Base-by-base conservation (phyloP, 2,329 filamentous ascomycete genomes). In the Xylaria arbuscula region DNA sequence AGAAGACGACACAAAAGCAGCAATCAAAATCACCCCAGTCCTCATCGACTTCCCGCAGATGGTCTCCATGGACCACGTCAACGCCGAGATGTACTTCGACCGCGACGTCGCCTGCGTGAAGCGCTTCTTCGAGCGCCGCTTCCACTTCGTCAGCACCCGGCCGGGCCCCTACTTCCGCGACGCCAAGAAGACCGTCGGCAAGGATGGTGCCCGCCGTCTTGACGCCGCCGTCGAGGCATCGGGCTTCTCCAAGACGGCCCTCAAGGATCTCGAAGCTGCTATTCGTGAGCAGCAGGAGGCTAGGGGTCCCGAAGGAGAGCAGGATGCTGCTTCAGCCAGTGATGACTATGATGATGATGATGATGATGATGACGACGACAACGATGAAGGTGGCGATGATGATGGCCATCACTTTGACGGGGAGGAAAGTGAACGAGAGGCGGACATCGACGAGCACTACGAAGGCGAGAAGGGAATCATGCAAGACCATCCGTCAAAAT, bases 21-120 rank as follows among this genome's bases (percentile, higher is more conserved):
- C 40, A 45, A n/a, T 72, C 6, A 67, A 68, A 38, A 83, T 97
- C 32, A 89, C 88, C 7, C 96, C 96, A 0, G 88, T 98, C 62
- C 83, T 99, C 54, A 99, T 99, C 75, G 97, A 99, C 82, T 99
- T 99, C 77, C 96, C 96, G 0, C 96, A 99, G 79, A 98, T 98
- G 92, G 89, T 99, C 1, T 98, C 95, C 0, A 93, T 97, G 78
- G 93, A 97, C 74, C 96, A 99, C 78, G 82, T 85, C 42, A 98
- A 99, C 76, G 97, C 96, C 19, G 92, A 97, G 78, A 97, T 94
- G 88, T 98, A 99, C 81, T 99, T 99, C 79, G 93, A 98, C 78
- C 90, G 96, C 71, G 96, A 99, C 75, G 94, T 99, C 15, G 90
- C 93, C 71, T 99, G 97, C 80, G 91, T 99, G 76, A 98, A 98